phyloP scores from a whole-genome alignment of 2,329 filamentous ascomycete species.

The Cladophialophora carrionii region DNA sequence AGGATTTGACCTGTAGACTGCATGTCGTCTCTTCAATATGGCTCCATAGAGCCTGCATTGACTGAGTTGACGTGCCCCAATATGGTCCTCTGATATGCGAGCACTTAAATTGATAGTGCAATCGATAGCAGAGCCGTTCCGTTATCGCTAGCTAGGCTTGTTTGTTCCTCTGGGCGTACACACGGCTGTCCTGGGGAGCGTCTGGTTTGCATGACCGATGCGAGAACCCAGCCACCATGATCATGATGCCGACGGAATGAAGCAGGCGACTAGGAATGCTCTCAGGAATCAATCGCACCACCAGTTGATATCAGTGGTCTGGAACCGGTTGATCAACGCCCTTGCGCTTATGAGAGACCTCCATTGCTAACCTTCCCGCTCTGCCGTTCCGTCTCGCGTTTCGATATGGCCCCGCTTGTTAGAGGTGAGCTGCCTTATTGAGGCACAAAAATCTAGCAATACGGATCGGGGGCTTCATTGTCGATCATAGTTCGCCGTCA shows the following conservation, averaged over 20 bases:
- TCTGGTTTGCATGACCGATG: background rate
- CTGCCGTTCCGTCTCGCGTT: constrained; percentile 18
- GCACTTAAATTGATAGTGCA: constrained; percentile 30
- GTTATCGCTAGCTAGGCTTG: constrained; percentile 24
- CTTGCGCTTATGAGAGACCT: constrained; percentile 22
- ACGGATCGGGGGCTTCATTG: constrained; percentile 12
- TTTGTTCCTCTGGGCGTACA: constrained; percentile 5
- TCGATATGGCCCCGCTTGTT: constrained; percentile 19
- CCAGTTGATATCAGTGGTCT: constrained; percentile 10
- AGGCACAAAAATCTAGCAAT: constrained; percentile 13
- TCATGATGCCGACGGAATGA: background rate
- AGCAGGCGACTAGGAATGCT: background rate
- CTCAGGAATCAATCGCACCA: constrained; percentile 7
- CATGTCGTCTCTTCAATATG: background rate
- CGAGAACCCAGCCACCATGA: background rate
- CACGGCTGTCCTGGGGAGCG: background rate
- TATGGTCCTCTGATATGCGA: constrained; percentile 24
- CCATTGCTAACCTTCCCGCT: constrained; percentile 24
- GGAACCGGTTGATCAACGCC: constrained; percentile 16
- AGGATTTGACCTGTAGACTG: constrained; percentile 3
- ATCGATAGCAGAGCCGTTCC: constrained; percentile 13
- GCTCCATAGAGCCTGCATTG: constrained; percentile 13
- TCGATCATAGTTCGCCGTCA: constrained; percentile 16
- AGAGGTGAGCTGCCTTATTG: constrained; percentile 2
- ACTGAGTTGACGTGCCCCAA: constrained; percentile 13